phyloP scores from a whole-genome alignment of 352 stramenopile genomes.

The Globisporangium cederbergense region DNA sequence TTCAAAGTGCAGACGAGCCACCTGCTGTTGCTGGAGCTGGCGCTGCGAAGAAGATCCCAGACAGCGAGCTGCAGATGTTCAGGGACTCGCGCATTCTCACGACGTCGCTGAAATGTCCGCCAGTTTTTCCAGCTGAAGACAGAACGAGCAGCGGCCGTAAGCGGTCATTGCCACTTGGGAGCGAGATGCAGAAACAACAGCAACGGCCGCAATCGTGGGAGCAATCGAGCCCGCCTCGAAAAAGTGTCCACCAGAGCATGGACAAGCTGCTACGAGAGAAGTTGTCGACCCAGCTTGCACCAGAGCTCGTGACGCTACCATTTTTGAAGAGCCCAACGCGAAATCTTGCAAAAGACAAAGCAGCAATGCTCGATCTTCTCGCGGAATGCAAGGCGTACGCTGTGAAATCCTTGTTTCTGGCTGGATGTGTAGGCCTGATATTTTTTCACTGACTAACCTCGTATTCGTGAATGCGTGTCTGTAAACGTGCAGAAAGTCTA shows the following conservation, averaged over 20 bases:
- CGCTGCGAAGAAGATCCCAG: conserved; percentile 32
- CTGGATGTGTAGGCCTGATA: not conserved
- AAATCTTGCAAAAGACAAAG: conserved; percentile 26
- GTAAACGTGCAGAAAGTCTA: conserved; percentile 16
- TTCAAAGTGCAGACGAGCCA: conserved; percentile 25
- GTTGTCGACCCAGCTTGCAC: not conserved
- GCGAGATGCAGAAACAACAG: not conserved
- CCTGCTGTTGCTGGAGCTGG: conserved; percentile 39
- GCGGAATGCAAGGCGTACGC: conserved; percentile 43
- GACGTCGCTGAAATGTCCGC: conserved; percentile 6
- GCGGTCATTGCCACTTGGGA: not conserved
- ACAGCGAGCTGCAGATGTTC: conserved; percentile 59
- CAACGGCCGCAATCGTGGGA: conserved; percentile 6
- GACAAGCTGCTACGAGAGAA: not conserved
- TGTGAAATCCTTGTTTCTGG: not conserved
- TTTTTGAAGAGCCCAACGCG: conserved; percentile 23
- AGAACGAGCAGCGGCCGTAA: not conserved
- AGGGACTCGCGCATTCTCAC: conserved; percentile 18
- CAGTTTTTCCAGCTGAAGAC: conserved; percentile 12
- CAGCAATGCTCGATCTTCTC: conserved; percentile 40
- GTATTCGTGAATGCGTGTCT: not conserved
- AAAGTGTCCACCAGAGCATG: not conserved
- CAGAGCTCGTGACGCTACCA: conserved; percentile 27
- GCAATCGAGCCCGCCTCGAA: conserved; percentile 6
- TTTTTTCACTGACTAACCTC: not conserved